These are phyloP conservation scores for Colletotrichum gigasporum DNA, from an alignment of 2,329 filamentous ascomycete genomes.

Conservation along the genomic window DNA sequence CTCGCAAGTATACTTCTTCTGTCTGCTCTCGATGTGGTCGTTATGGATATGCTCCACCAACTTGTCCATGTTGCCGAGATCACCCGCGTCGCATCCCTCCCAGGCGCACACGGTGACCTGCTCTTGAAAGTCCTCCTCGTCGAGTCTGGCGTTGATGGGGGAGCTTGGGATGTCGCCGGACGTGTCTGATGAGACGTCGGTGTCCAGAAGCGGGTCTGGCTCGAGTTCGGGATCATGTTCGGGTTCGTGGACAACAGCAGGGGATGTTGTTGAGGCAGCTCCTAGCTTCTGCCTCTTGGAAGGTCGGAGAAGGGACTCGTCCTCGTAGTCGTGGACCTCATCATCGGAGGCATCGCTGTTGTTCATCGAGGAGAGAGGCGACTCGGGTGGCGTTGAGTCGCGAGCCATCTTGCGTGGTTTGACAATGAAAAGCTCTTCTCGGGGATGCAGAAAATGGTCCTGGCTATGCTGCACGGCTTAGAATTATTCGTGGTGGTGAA, in stretches of 20 bases:
- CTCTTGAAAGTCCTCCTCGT: constrained; percentile 80
- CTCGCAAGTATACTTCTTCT: constrained; percentile 98
- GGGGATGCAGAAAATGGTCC: constrained; percentile 12
- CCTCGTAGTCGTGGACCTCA: constrained; percentile 35
- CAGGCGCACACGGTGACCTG: constrained; percentile 83
- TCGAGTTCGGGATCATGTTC: constrained; percentile 43
- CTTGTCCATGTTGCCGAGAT: constrained; percentile 82
- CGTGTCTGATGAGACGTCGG: constrained; percentile 89
- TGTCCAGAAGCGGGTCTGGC: constrained; percentile 63
- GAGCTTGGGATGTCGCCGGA: constrained; percentile 85
- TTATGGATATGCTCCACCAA: constrained; percentile 88
- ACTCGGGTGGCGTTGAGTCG: constrained; percentile 28
- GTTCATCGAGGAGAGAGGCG: constrained; percentile 31
- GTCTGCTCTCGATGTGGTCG: constrained; percentile 90
- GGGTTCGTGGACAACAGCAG: constrained; percentile 47
- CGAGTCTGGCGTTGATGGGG: constrained; percentile 71
- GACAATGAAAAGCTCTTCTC: constrained; percentile 11
- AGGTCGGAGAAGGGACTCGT: constrained; percentile 41
- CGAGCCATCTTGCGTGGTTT: constrained; percentile 19
- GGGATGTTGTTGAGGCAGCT: constrained; percentile 50
- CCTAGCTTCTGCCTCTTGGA: constrained; percentile 47
- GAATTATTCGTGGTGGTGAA: neutral
- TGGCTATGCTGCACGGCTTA: neutral
- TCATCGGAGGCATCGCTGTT: constrained; percentile 32
- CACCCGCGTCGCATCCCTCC: constrained; percentile 77